Percentiles rank a stretch among this genome's conserved stretches.
Evolutionary conservation across 2,329 filamentous ascomycete species (phyloP).

Genomic region (Talaromyces sp.): DNA sequence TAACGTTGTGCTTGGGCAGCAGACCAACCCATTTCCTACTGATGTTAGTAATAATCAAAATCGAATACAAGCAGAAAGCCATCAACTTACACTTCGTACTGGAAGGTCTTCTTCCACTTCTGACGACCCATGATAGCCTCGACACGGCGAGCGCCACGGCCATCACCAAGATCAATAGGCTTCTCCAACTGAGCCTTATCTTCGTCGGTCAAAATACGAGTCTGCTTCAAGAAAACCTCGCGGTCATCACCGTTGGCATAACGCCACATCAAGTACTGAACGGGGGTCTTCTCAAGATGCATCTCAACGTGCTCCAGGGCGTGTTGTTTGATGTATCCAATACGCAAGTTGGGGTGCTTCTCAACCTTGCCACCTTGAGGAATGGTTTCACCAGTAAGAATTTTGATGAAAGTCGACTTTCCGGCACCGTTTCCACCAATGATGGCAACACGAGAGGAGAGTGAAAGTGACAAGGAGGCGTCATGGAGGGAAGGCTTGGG

Average conservation of each 20-base stretch:
- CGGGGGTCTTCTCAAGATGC: constrained; percentile 98
- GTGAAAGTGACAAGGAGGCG: constrained; percentile 81
- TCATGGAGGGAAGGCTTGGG: constrained; percentile 84
- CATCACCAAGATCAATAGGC: constrained; percentile 80
- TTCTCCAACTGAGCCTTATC: constrained; percentile 93
- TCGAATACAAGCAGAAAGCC: neutral
- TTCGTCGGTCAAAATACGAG: constrained; percentile 80
- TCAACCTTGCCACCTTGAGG: constrained; percentile 84
- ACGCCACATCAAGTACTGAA: constrained; percentile 98
- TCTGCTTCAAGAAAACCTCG: constrained; percentile 97
- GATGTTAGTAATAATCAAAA: constrained; percentile 8
- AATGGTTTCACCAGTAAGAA: constrained; percentile 89
- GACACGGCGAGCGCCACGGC: constrained; percentile 73
- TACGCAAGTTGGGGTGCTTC: constrained; percentile 97
- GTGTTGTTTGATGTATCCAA: constrained; percentile 99
- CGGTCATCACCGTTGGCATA: constrained; percentile 97
- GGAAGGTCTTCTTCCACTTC: constrained; percentile 99
- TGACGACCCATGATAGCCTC: constrained; percentile 93
- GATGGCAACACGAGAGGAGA: constrained; percentile 92
- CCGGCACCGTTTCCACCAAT: constrained; percentile 97
- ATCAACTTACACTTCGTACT: constrained; percentile 83
- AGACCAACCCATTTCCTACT: constrained; percentile 80
- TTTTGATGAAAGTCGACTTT: constrained; percentile 97
- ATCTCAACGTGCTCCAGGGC: constrained; percentile 98
- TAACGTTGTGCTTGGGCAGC: constrained; percentile 89